Conservation (phyloP, 78 protist genomes). For the Dictyostelium citrinum region DNA sequence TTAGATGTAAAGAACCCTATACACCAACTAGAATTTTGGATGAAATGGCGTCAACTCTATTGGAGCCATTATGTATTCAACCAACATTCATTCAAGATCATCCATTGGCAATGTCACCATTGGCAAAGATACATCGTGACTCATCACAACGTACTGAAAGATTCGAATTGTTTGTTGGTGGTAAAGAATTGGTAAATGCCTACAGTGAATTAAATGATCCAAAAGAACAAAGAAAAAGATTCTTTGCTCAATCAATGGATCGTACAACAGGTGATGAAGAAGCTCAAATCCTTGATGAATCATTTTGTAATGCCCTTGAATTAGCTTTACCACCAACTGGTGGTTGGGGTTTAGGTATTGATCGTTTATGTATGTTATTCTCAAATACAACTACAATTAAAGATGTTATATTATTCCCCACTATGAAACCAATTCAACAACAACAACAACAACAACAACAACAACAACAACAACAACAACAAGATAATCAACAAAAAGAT, state of each 20-base stretch:
- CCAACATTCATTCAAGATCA: constrained; percentile 99
- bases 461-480: background rate
- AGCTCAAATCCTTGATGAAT: constrained; percentile 95
- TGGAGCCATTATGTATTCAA: constrained; percentile 93
- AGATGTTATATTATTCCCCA: constrained; percentile 99
- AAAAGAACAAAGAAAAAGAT: constrained; percentile 97
- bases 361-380: constrained; percentile 98
- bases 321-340: constrained; percentile 99
- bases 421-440: constrained; percentile 93
- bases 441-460: background rate
- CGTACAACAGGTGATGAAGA: constrained; percentile 95
- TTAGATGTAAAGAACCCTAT: constrained; percentile 91
- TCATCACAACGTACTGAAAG: constrained; percentile 96
- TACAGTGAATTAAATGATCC: constrained; percentile 99
- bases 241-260: constrained; percentile 92
- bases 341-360: constrained; percentile 99
- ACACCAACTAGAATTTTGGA: constrained; percentile 97
- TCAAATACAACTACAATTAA: constrained; percentile 95
- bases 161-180: constrained; percentile 97
- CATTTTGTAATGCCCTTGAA: constrained; percentile 95
- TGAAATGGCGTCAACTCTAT: constrained; percentile 87
- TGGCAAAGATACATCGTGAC: constrained; percentile 94
- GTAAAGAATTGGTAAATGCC: constrained; percentile 98
- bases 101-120: constrained; percentile 98
- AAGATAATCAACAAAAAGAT: background rate